phyloP scores from a whole-genome alignment of 768 basidiomycete species.

The Cystobasidium ongulense region DNA sequence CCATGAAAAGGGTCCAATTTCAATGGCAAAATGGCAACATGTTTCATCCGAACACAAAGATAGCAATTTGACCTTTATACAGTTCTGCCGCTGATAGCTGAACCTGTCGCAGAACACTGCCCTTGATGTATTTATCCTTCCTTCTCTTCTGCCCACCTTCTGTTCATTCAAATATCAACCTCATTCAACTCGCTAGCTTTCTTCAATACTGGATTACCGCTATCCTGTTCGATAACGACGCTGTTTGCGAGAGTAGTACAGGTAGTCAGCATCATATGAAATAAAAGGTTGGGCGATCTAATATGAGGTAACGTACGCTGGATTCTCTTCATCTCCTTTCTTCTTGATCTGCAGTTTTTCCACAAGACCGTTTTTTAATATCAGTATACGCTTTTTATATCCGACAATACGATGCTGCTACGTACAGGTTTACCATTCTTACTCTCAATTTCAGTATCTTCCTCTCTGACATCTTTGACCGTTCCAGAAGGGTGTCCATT shows the following conservation, averaged over 20 bases:
- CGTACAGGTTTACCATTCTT: conserved; percentile 24
- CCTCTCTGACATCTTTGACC: conserved; percentile 20
- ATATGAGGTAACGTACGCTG: not conserved
- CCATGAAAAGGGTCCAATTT: too few relatives aligned
- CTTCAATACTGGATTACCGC: conserved; percentile 28
- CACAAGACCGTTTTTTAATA: not conserved
- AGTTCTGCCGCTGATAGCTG: too few relatives aligned
- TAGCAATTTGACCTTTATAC: too few relatives aligned
- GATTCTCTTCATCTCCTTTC: conserved; percentile 29
- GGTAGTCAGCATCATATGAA: not conserved
- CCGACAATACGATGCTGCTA: not conserved
- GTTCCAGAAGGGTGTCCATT: conserved; percentile 10
- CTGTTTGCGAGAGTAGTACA: not conserved
- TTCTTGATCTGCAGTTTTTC: conserved; percentile 29
- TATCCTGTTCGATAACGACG: conserved; percentile 24
- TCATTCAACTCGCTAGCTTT: conserved; percentile 27
- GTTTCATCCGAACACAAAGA: too few relatives aligned
- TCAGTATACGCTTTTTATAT: not conserved
- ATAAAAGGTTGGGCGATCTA: not conserved
- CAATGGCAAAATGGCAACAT: too few relatives aligned
- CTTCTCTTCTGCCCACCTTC: not conserved
- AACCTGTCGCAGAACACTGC: too few relatives aligned
- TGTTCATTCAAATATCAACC: not conserved
- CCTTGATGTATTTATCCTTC: too few relatives aligned
- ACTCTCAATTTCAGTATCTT: conserved; percentile 22